Evolutionary conservation across 2,329 filamentous ascomycete genomes (phyloP).

Genomic region (Colletotrichum aenigma): DNA sequence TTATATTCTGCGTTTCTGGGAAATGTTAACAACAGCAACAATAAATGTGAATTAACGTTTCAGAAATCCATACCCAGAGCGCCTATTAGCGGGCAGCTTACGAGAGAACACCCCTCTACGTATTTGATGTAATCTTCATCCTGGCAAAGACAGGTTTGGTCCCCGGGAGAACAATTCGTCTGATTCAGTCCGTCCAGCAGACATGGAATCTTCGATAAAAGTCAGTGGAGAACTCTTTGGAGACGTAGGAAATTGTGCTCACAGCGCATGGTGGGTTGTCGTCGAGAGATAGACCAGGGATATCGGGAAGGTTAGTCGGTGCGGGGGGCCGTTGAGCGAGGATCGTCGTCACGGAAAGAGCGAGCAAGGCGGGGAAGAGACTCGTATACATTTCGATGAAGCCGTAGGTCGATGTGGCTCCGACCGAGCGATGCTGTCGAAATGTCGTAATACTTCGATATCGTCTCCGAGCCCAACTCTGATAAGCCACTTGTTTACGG

Average conservation of each 20-base stretch:
- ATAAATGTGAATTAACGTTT: rapidly evolving
- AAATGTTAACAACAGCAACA: neutral
- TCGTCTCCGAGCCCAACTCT: neutral
- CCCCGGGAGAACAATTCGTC: neutral
- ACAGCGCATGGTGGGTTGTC: constrained; percentile 5
- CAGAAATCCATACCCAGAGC: neutral
- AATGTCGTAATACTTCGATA: neutral
- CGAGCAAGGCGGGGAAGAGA: neutral
- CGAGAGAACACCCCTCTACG: neutral
- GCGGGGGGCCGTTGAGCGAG: neutral
- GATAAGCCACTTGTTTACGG: neutral
- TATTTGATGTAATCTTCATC: neutral
- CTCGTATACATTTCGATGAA: neutral
- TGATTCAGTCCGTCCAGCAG: neutral
- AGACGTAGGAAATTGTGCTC: neutral
- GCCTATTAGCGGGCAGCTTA: neutral
- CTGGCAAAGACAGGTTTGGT: constrained; percentile 4
- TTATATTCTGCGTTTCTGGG: neutral
- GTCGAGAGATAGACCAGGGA: neutral
- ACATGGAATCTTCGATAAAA: neutral
- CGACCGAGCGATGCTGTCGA: neutral
- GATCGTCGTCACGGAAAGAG: neutral
- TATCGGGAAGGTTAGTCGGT: neutral
- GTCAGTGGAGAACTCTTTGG: neutral
- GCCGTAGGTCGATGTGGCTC: neutral